Conservation (phyloP, 345 rosid species). For the Arabis alpina region DNA sequence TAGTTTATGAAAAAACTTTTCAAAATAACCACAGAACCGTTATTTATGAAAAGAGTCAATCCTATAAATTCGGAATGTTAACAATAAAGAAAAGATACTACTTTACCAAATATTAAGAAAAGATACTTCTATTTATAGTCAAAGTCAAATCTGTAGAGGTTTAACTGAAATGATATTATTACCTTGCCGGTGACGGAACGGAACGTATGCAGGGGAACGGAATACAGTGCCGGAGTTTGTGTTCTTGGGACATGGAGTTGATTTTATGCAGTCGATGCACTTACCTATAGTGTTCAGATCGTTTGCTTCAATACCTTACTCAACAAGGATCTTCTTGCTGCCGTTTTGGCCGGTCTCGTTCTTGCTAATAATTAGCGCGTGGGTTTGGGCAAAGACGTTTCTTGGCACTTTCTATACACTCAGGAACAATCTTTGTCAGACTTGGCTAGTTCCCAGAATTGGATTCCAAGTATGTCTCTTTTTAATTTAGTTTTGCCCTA, state of each 20-base stretch:
- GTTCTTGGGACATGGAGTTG: constrained; percentile 92
- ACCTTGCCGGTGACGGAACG: too few relatives aligned
- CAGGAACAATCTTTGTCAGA: constrained; percentile 67
- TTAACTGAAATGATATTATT: neutral
- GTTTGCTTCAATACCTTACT: constrained; percentile 62
- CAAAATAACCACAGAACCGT: too few relatives aligned
- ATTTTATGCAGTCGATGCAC: constrained; percentile 65
- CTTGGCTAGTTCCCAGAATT: constrained; percentile 85
- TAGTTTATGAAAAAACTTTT: too few relatives aligned
- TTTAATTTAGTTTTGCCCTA: neutral
- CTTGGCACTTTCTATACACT: constrained; percentile 60
- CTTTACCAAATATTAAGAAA: too few relatives aligned
- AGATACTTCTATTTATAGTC: constrained; percentile 4
- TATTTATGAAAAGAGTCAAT: too few relatives aligned
- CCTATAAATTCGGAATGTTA: too few relatives aligned
- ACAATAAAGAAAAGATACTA: too few relatives aligned
- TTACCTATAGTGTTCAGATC: constrained; percentile 66
- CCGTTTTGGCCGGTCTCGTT: constrained; percentile 57
- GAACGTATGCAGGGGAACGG: constrained; percentile 40
- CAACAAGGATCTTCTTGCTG: constrained; percentile 48
- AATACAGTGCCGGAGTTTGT: constrained; percentile 81
- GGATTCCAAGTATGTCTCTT: constrained; percentile 73
- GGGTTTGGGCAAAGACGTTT: constrained; percentile 86
- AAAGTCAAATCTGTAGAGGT: constrained; percentile 8
- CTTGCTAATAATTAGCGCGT: constrained; percentile 57